phyloP scores from a whole-genome alignment of 176 grass and related monocot genomes.

The Raddia guianensis region DNA sequence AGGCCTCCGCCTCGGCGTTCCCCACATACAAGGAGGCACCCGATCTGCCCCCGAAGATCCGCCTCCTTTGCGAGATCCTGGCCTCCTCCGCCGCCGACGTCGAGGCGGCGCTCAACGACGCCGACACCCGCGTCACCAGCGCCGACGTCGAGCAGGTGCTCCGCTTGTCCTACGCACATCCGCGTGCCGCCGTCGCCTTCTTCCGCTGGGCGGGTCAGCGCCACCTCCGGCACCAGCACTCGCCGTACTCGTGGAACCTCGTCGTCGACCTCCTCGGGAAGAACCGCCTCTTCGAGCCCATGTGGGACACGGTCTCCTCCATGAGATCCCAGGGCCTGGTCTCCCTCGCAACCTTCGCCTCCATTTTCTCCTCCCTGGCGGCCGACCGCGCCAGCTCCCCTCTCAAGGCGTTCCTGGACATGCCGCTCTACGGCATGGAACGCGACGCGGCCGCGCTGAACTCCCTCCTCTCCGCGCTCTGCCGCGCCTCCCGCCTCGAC shows the following conservation, averaged over 20 bases:
- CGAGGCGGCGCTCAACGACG: slow-evolving; percentile 50
- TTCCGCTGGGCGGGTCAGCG: slow-evolving; percentile 81
- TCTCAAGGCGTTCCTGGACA: slow-evolving; percentile 56
- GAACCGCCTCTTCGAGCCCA: slow-evolving; percentile 61
- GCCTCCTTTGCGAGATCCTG: slow-evolving; percentile 52
- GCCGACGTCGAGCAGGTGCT: slow-evolving; percentile 81
- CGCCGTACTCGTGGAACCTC: slow-evolving; percentile 90
- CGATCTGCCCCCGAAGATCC: slow-evolving; percentile 39
- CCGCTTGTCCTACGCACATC: slow-evolving; percentile 73
- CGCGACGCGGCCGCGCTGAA: slow-evolving; percentile 69
- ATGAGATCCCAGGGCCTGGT: slow-evolving; percentile 67
- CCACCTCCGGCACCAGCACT: slow-evolving; percentile 62
- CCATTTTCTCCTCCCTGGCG: slow-evolving; percentile 74
- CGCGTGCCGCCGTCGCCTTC: slow-evolving; percentile 58
- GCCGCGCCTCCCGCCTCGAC: slow-evolving; percentile 60
- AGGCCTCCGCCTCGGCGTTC: slow-evolving; percentile 33
- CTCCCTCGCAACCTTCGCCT: slow-evolving; percentile 78
- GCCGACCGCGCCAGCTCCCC: slow-evolving; percentile 38
- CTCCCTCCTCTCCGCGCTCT: slow-evolving; percentile 74
- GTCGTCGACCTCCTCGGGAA: slow-evolving; percentile 89
- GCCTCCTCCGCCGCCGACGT: slow-evolving; percentile 37
- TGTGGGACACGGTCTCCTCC: slow-evolving; percentile 73
- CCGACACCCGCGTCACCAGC: slow-evolving; percentile 46
- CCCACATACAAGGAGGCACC: slow-evolving; percentile 52
- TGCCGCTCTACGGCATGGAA: slow-evolving; percentile 55